Conservation (phyloP, 148 eudicot species). For the Dysphania ambrosioides region DNA sequence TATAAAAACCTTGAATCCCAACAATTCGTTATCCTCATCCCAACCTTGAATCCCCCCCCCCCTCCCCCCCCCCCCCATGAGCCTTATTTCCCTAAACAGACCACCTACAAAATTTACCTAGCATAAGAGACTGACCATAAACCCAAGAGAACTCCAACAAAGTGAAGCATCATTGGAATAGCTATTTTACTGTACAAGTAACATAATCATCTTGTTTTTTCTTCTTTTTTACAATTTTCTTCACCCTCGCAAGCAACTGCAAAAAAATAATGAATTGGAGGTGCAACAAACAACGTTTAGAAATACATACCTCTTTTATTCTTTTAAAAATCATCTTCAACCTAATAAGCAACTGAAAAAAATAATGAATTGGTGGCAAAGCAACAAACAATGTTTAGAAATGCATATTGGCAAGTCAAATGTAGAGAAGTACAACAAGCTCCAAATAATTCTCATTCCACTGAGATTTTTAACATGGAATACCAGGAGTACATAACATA, state of each 20-base stretch:
- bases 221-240: background rate
- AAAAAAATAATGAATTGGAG: background rate
- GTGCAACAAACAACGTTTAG: background rate
- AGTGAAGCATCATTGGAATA: too few species aligned
- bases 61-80: too few species aligned
- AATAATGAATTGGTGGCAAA: background rate
- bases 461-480: conserved; percentile 11
- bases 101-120: too few species aligned
- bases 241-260: background rate
- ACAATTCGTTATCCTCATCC: too few species aligned
- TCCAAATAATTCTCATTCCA: conserved; percentile 9
- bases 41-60: too few species aligned
- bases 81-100: too few species aligned
- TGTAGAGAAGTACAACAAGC: background rate
- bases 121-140: too few species aligned
- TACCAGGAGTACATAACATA: conserved; percentile 3
- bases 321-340: background rate
- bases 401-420: background rate
- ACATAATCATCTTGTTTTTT: too few species aligned
- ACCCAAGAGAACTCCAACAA: too few species aligned
- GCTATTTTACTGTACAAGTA: too few species aligned
- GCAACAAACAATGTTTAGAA: background rate
- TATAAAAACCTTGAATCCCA: too few species aligned
- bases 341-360: background rate
- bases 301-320: background rate